Conservation (phyloP, 2,329 filamentous ascomycete genomes). For the Madurella fahalii region DNA sequence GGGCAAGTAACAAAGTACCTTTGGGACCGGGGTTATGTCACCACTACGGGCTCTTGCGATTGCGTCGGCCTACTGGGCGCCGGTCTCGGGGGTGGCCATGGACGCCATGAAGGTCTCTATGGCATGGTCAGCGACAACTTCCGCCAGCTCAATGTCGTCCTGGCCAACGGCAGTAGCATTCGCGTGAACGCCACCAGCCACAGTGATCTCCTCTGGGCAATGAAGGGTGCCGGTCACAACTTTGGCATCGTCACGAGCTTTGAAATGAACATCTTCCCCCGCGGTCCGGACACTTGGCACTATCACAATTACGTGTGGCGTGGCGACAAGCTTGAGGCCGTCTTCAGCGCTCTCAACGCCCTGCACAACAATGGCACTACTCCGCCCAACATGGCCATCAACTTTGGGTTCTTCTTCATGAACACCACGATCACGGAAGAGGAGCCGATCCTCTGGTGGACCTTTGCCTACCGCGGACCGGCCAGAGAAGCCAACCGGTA, state of each 20-base stretch:
- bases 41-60: background rate
- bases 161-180: conserved; percentile 2
- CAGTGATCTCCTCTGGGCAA: conserved; percentile 3
- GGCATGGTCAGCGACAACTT: conserved; percentile 9
- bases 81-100: conserved; percentile 3
- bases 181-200: conserved; percentile 1
- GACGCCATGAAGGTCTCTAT: conserved; percentile 5
- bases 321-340: background rate
- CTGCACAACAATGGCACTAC: conserved; percentile 5
- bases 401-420: conserved; percentile 1
- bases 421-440: background rate
- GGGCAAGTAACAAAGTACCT: conserved; percentile 5
- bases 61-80: conserved; percentile 8
- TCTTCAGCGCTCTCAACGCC: conserved; percentile 1
- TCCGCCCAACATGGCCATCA: background rate
- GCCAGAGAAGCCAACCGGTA: background rate
- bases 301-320: conserved; percentile 9
- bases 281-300: conserved; percentile 5
- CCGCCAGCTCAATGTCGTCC: conserved; percentile 1
- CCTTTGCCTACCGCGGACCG: conserved; percentile 5
- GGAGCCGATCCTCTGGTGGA: conserved; percentile 3
- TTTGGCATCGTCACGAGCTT: conserved; percentile 9
- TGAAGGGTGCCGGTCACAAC: conserved; percentile 9
- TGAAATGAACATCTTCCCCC: conserved; percentile 5
- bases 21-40: conserved; percentile 5